Evolutionary conservation across 1,284 basidiomycete species (phyloP).

Genomic region (Apiotrichum brassicae): DNA sequence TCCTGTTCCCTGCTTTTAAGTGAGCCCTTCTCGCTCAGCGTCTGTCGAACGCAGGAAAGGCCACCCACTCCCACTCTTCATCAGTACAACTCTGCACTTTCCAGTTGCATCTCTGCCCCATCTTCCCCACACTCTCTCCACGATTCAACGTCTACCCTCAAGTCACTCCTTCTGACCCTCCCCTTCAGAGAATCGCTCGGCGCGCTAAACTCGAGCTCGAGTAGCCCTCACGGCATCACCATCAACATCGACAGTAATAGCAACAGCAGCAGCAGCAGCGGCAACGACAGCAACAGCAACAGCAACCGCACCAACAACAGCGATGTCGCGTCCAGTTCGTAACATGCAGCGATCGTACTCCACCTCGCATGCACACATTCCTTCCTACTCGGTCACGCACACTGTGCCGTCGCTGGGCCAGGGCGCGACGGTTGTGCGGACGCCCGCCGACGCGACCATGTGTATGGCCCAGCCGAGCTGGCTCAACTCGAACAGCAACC

Average conservation of each 20-base stretch:
- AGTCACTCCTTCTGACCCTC: background rate
- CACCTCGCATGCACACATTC: conserved; percentile 2
- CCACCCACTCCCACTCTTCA: too few relatives aligned
- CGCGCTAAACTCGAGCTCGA: background rate
- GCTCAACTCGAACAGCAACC: background rate
- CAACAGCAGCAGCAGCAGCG: background rate
- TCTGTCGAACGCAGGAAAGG: too few relatives aligned
- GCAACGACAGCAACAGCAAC: background rate
- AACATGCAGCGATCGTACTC: conserved; percentile 14
- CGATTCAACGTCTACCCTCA: background rate
- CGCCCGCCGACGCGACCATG: conserved; percentile 25
- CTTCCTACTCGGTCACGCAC: background rate
- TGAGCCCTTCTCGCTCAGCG: too few relatives aligned
- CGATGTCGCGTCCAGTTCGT: background rate
- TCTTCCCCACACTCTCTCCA: background rate
- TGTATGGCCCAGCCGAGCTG: conserved; percentile 17
- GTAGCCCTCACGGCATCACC: background rate
- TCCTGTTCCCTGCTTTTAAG: too few relatives aligned
- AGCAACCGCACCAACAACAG: background rate
- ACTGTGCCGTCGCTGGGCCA: conserved; percentile 5
- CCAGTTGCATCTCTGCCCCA: too few relatives aligned
- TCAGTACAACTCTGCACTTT: too few relatives aligned
- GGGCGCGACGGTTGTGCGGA: conserved; percentile 28
- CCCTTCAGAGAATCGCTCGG: background rate
- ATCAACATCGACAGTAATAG: background rate